These are phyloP conservation scores for Rhexocercosporidium sp. DNA, from an alignment of 2,329 filamentous ascomycete species.

Conservation along the genomic window DNA sequence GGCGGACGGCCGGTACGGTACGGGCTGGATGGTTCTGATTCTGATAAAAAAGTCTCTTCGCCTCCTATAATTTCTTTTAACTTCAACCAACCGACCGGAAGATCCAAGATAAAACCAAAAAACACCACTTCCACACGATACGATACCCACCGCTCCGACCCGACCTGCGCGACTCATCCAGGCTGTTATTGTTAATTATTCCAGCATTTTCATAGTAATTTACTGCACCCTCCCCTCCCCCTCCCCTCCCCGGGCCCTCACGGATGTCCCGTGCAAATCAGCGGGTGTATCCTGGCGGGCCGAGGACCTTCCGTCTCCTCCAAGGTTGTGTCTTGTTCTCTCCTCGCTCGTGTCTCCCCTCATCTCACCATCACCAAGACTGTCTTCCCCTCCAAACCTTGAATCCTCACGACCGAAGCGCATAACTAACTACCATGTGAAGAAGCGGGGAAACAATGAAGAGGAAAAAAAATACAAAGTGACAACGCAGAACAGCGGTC, in stretches of 20 bases:
- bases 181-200: background rate
- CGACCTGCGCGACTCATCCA: background rate
- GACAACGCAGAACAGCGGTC: conserved; percentile 36
- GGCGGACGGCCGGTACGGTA: conserved; percentile 6
- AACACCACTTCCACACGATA: background rate
- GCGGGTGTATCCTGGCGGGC: conserved; percentile 9
- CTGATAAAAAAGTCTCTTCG: background rate
- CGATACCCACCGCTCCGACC: background rate
- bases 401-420: conserved; percentile 6
- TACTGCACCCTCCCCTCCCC: too few species aligned
- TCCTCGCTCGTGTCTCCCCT: background rate
- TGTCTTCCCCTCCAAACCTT: background rate
- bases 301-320: conserved; percentile 12
- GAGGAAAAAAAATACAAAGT: background rate
- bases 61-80: conserved; percentile 6
- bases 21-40: background rate
- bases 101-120: background rate
- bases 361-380: background rate
- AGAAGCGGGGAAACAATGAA: conserved; percentile 12
- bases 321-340: too few species aligned
- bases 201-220: background rate
- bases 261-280: conserved; percentile 6
- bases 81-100: background rate
- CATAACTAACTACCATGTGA: conserved; percentile 12
- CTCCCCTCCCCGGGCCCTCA: background rate